phyloP scores from a whole-genome alignment of 176 grass and related monocot genomes.

The Juncus effusus region DNA sequence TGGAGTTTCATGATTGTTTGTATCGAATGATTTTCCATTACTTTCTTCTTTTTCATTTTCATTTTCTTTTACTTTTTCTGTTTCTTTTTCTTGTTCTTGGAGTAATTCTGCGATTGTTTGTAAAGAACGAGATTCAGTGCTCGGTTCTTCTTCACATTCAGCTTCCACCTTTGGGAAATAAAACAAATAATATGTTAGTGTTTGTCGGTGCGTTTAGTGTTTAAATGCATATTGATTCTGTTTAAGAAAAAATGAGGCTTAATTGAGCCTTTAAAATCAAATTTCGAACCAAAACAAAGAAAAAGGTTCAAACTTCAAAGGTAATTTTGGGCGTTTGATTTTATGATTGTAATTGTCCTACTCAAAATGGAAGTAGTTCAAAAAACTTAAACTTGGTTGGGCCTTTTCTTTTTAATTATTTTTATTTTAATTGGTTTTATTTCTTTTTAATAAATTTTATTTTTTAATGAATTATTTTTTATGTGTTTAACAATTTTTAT shows the following conservation, averaged over 20 bases:
- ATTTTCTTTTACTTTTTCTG: background rate
- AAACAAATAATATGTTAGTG: background rate
- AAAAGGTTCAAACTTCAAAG: background rate
- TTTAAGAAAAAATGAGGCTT: background rate
- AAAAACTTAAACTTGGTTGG: no score
- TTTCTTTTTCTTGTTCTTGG: conserved; percentile 3
- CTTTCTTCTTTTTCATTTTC: background rate
- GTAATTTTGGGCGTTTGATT: no score
- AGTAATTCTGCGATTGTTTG: conserved; percentile 27
- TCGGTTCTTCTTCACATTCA: conserved; percentile 17
- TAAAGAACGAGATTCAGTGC: background rate
- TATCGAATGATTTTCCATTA: conserved; percentile 2
- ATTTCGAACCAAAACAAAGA: background rate
- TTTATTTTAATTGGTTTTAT: no score
- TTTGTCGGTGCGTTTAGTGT: background rate
- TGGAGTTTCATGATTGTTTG: background rate
- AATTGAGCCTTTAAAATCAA: background rate
- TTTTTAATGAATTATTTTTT: no score
- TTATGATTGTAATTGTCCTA: no score
- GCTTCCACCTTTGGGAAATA: conserved; percentile 19
- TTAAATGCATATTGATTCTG: background rate
- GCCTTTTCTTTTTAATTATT: no score
- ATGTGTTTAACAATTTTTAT: no score
- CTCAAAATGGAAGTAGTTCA: no score
- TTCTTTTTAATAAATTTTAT: no score